Conservation (phyloP, 2,329 filamentous ascomycete species). For the Dactylellina parvicollis region DNA sequence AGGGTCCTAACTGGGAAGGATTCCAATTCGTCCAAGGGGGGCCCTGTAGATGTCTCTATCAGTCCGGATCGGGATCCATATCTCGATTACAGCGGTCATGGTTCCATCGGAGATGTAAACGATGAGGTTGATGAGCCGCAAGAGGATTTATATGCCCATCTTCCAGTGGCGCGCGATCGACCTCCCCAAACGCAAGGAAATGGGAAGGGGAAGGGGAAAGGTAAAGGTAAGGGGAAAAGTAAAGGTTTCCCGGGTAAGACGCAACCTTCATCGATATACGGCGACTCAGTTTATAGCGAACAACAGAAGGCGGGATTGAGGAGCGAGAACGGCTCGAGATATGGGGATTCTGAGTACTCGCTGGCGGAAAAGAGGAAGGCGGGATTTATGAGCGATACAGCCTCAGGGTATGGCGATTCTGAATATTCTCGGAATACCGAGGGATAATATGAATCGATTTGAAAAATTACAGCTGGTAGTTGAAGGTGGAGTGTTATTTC, state of each 20-base stretch:
- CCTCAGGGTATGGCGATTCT: constrained; percentile 4
- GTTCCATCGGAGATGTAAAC: not conserved
- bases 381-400: not conserved
- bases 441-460: not conserved
- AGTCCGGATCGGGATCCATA: not conserved
- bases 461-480: not conserved
- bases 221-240: not conserved
- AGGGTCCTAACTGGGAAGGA: too few relatives aligned
- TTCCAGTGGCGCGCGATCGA: not conserved
- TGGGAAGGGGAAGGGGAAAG: not conserved
- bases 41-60: not conserved
- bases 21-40: too few relatives aligned
- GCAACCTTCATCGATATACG: constrained; percentile 10
- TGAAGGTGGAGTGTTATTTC: too few relatives aligned
- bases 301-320: constrained; percentile 14
- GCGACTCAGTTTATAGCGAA: constrained; percentile 7
- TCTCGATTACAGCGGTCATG: not conserved
- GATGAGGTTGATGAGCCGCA: constrained; percentile 12
- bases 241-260: not conserved
- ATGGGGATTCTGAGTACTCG: constrained; percentile 19
- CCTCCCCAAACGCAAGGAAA: not conserved
- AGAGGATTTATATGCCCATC: constrained; percentile 14
- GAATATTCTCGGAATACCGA: not conserved
- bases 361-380: not conserved
- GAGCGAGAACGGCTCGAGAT: not conserved